Evolutionary conservation across 148 eudicot genomes (phyloP).

Genomic region (Camellia granthamiana): DNA sequence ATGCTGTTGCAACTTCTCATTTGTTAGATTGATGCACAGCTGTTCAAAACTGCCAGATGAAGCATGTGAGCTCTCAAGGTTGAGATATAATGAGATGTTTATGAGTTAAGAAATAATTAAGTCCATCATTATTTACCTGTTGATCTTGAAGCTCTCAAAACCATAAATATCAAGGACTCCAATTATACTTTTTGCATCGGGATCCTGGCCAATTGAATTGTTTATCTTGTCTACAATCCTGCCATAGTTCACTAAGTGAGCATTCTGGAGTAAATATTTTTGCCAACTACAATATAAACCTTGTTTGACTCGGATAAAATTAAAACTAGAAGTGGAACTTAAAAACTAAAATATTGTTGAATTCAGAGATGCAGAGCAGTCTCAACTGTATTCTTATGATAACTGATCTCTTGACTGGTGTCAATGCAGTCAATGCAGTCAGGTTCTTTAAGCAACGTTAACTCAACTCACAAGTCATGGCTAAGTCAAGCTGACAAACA

Average conservation of each 20-base stretch:
- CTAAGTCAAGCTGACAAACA: too few species aligned
- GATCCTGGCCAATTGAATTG: slow-evolving; percentile 62
- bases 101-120: slow-evolving; percentile 1
- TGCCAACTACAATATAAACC: background rate
- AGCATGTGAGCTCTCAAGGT: slow-evolving; percentile 20
- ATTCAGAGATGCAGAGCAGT: background rate
- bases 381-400: background rate
- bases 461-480: background rate
- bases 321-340: background rate
- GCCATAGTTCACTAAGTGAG: slow-evolving; percentile 17
- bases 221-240: slow-evolving; percentile 69
- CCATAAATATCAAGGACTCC: slow-evolving; percentile 70
- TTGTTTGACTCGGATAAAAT: background rate
- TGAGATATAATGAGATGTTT: slow-evolving; percentile 6
- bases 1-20: slow-evolving; percentile 98
- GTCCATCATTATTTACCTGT: slow-evolving; percentile 35
- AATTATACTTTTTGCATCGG: slow-evolving; percentile 52
- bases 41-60: slow-evolving; percentile 77
- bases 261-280: slow-evolving; percentile 2
- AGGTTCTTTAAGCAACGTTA: background rate
- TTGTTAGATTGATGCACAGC: slow-evolving; percentile 94
- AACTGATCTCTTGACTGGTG: background rate
- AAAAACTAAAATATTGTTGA: background rate
- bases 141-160: slow-evolving; percentile 62
- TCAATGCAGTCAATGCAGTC: background rate